phyloP scores from a whole-genome alignment of 129 eudicot species.

The Deinandra increscens region DNA sequence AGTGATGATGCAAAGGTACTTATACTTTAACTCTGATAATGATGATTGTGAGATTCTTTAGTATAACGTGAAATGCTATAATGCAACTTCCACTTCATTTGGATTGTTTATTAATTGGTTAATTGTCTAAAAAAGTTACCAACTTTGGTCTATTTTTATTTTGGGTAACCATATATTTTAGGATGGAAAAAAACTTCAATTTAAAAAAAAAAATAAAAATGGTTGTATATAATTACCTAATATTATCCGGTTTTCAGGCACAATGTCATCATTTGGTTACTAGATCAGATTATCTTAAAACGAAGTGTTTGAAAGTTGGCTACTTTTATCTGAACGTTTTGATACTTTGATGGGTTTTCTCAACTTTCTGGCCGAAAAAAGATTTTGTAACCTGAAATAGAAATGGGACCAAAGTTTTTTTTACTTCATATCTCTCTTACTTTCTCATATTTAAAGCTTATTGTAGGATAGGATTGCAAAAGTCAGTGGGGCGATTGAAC shows the following conservation, averaged over 20 bases:
- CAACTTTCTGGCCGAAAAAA: background rate
- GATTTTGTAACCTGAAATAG: background rate
- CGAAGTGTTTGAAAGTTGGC: background rate
- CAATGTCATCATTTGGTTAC: background rate
- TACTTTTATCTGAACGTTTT: background rate
- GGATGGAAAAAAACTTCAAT: background rate
- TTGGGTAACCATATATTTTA: background rate
- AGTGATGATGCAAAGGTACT: slow-evolving; percentile 67
- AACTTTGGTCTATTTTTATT: background rate
- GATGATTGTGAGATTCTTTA: slow-evolving; percentile 7
- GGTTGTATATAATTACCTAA: background rate
- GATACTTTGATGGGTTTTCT: background rate
- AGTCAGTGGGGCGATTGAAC: slow-evolving; percentile 43
- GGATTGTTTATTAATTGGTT: background rate
- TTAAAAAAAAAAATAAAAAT: background rate
- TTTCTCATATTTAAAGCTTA: slow-evolving; percentile 29
- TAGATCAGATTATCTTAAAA: background rate
- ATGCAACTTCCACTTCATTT: slow-evolving; percentile 8
- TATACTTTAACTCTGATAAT: background rate
- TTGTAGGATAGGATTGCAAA: slow-evolving; percentile 64
- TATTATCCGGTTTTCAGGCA: background rate
- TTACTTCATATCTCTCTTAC: background rate
- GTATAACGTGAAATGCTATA: background rate
- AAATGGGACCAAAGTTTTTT: background rate
- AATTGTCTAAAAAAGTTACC: background rate